phyloP scores from a whole-genome alignment of 2,329 filamentous ascomycete species.

The Fusarium brachygibbosum region DNA sequence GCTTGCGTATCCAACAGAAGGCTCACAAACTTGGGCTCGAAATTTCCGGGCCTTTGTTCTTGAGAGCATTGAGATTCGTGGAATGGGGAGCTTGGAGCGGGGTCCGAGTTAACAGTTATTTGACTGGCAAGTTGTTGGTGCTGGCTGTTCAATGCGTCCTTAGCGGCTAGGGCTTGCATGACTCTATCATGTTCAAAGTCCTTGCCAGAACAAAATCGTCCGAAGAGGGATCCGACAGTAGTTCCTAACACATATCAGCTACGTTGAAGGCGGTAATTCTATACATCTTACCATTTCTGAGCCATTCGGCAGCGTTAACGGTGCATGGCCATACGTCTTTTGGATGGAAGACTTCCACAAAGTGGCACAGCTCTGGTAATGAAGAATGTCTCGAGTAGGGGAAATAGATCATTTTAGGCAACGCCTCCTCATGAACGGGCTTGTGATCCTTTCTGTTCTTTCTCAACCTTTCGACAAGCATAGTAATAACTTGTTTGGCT shows the following conservation, averaged over 20 bases:
- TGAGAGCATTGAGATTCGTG: not conserved
- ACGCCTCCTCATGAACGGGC: conserved; percentile 9
- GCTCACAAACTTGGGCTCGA: not conserved
- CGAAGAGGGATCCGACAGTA: conserved; percentile 79
- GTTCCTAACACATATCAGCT: conserved; percentile 54
- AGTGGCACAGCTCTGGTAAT: conserved; percentile 79
- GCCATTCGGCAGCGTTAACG: conserved; percentile 74
- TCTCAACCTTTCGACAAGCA: conserved; percentile 31
- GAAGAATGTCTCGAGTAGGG: conserved; percentile 93
- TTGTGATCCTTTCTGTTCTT: not conserved
- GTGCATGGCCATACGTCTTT: conserved; percentile 88
- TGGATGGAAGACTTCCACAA: conserved; percentile 77
- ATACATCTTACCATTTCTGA: conserved; percentile 58
- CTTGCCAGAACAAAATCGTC: conserved; percentile 71
- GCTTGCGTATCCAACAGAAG: conserved; percentile 26
- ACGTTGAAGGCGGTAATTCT: not conserved
- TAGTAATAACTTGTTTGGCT: conserved; percentile 16
- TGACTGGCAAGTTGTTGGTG: conserved; percentile 32
- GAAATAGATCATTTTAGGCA: conserved; percentile 69
- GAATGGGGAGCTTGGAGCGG: conserved; percentile 16
- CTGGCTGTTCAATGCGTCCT: not conserved
- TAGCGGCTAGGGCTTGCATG: conserved; percentile 60
- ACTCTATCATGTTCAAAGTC: conserved; percentile 74
- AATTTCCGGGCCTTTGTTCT: not conserved
- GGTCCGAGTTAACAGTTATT: conserved; percentile 23